These are phyloP conservation scores for Globisporangium uncinulatum DNA, from an alignment of 352 stramenopile species.

Conservation along the genomic window DNA sequence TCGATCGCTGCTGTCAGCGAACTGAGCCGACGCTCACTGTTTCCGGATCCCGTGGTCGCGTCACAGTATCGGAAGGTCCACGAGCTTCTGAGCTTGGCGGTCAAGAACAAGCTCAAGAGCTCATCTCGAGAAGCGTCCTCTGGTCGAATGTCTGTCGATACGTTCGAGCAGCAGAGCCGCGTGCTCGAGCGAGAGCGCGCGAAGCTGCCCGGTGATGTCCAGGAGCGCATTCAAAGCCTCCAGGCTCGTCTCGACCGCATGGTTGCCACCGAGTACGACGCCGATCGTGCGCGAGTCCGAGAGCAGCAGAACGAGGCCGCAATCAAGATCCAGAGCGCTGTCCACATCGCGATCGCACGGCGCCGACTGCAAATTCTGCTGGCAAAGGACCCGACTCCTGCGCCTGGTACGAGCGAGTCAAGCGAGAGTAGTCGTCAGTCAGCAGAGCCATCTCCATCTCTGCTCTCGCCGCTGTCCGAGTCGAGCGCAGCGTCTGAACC, in stretches of 20 bases:
- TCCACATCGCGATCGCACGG: conserved; percentile 37
- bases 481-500: neutral
- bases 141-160: conserved; percentile 16
- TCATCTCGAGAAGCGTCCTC: neutral
- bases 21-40: neutral
- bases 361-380: conserved; percentile 38
- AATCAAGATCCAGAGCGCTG: conserved; percentile 35
- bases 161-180: conserved; percentile 23
- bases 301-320: conserved; percentile 22
- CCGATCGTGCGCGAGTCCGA: conserved; percentile 15
- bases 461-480: conserved; percentile 4
- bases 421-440: neutral
- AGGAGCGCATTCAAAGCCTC: conserved; percentile 38
- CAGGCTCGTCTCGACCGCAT: conserved; percentile 26
- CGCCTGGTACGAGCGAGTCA: too few species aligned
- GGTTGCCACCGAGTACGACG: conserved; percentile 34
- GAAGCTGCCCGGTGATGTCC: conserved; percentile 21
- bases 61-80: conserved; percentile 12
- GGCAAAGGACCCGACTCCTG: neutral
- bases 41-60: conserved; percentile 10
- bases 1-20: neutral
- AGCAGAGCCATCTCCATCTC: neutral
- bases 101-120: conserved; percentile 15
- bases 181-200: conserved; percentile 19
- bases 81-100: conserved; percentile 10